Percentiles rank a stretch among this genome's conserved stretches.
Evolutionary conservation across 805 yeast species (phyloP).

Genomic region (Candida taoyuanica): DNA sequence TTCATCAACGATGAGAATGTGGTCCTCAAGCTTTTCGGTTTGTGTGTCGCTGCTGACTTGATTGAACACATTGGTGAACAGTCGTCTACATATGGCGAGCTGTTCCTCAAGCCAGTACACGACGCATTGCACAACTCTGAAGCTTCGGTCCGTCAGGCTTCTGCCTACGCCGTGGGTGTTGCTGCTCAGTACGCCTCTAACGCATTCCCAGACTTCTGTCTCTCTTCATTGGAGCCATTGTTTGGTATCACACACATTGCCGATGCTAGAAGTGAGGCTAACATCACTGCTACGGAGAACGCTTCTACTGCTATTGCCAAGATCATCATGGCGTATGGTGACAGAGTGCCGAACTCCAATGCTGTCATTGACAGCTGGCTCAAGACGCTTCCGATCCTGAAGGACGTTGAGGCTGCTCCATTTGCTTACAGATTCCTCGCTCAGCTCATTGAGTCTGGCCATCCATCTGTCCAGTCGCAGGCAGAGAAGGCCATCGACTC

Average conservation of each 20-base stretch:
- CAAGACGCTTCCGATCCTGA: constrained; percentile 70
- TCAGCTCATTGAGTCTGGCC: constrained; percentile 64
- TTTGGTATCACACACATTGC: constrained; percentile 69
- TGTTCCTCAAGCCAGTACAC: constrained; percentile 60
- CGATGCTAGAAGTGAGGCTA: constrained; percentile 82
- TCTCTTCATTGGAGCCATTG: constrained; percentile 71
- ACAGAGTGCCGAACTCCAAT: constrained; percentile 55
- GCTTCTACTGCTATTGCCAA: constrained; percentile 81
- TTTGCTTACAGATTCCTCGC: constrained; percentile 72
- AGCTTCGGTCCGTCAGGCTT: constrained; percentile 79
- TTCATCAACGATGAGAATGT: constrained; percentile 62
- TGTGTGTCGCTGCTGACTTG: constrained; percentile 75
- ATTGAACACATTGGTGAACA: constrained; percentile 74
- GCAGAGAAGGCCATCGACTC: constrained; percentile 59
- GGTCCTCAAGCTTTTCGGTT: constrained; percentile 70
- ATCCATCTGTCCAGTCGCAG: constrained; percentile 51
- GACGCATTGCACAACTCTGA: constrained; percentile 61
- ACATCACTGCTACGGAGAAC: constrained; percentile 82
- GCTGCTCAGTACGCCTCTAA: constrained; percentile 80
- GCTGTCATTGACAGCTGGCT: constrained; percentile 73
- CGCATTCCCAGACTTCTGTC: constrained; percentile 54
- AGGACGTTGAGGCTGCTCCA: constrained; percentile 86
- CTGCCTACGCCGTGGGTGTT: constrained; percentile 78
- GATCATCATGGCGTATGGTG: constrained; percentile 62
- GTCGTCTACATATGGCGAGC: constrained; percentile 57